These are phyloP conservation scores for Xylariaceae sp. DNA, from an alignment of 2,329 filamentous ascomycete genomes.

Conservation along the genomic window DNA sequence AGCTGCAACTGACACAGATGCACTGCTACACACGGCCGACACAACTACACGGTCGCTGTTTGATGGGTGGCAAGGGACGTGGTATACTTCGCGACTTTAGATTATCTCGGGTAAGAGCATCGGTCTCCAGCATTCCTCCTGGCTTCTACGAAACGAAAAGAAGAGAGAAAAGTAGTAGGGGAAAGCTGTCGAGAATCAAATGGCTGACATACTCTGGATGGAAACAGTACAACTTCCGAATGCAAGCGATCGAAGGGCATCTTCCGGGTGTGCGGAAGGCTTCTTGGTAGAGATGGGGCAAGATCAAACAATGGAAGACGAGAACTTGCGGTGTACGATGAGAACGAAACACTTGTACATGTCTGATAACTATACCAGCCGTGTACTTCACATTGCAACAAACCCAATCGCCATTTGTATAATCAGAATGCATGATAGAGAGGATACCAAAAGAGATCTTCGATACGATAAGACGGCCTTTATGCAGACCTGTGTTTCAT, in stretches of 20 bases:
- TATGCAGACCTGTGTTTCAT: too few species aligned
- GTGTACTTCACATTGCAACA: too few species aligned
- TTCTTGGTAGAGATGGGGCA: constrained; percentile 67
- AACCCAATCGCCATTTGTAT: too few species aligned
- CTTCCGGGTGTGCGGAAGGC: constrained; percentile 93
- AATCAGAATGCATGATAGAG: too few species aligned
- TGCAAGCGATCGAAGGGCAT: constrained; percentile 80
- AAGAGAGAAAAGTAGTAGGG: not conserved
- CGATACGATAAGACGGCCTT: too few species aligned
- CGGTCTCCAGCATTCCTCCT: too few species aligned
- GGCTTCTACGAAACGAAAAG: not conserved
- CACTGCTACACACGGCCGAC: constrained; percentile 91
- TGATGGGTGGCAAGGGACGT: constrained; percentile 82
- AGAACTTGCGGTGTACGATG: constrained; percentile 22
- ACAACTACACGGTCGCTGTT: constrained; percentile 91
- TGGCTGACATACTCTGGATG: constrained; percentile 29
- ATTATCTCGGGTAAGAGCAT: constrained; percentile 81
- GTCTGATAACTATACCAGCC: constrained; percentile 16
- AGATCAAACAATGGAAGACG: not conserved
- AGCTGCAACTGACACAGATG: constrained; percentile 91
- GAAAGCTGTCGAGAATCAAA: too few species aligned
- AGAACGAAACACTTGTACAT: constrained; percentile 1
- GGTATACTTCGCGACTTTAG: constrained; percentile 93
- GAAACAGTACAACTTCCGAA: constrained; percentile 81
- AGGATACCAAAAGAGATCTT: too few species aligned